A percentile compares a stretch with the other conserved stretches of the same genome.
These are phyloP conservation scores for Penicillium verrucosum DNA, from an alignment of 2,329 filamentous ascomycete genomes.

Conservation along the genomic window DNA sequence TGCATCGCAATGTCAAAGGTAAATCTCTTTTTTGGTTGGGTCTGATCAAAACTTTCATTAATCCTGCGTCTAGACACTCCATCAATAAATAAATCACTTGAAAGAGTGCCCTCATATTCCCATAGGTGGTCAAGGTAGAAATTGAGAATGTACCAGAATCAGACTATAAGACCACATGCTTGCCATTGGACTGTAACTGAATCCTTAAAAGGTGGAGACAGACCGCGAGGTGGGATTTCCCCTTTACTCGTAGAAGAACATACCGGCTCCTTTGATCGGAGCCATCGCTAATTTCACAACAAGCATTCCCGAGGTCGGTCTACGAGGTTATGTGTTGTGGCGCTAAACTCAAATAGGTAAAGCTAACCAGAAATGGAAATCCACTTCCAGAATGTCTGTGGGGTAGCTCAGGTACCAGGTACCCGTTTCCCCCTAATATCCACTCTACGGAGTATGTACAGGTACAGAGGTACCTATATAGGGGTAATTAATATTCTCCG, in stretches of 20 bases:
- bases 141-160: not conserved
- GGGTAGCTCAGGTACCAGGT: not conserved
- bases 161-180: not conserved
- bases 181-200: not conserved
- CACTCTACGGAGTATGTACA: not conserved
- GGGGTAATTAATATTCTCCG: not conserved
- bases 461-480: not conserved
- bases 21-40: not conserved
- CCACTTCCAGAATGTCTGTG: not conserved
- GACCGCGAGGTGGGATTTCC: not conserved
- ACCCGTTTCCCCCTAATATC: not conserved
- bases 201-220: not conserved
- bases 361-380: not conserved
- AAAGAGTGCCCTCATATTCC: not conserved
- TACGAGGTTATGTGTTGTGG: accelerated
- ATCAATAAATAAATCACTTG: not conserved
- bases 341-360: not conserved
- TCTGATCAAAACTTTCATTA: not conserved
- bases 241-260: not conserved
- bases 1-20: not conserved
- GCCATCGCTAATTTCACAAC: not conserved
- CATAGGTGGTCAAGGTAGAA: not conserved
- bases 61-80: not conserved
- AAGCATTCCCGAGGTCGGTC: not conserved
- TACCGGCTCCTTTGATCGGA: not conserved